phyloP scores from a whole-genome alignment of 139 green algal genomes.

The Chlorella sp. region DNA sequence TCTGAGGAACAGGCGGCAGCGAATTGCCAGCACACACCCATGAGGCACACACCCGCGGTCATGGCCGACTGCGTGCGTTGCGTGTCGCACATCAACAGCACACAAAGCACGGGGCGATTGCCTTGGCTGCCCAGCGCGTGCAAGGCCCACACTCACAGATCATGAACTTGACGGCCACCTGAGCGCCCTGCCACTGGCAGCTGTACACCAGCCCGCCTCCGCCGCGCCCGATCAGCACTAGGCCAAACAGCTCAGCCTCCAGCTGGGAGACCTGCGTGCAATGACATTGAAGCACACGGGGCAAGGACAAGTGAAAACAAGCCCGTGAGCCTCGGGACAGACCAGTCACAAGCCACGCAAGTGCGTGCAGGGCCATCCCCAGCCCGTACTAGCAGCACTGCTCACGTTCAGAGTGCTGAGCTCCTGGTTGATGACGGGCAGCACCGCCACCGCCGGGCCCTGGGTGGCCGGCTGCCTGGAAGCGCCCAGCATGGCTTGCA shows the following conservation, averaged over 20 bases:
- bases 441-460: too few relatives aligned
- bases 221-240: slow-evolving; percentile 3
- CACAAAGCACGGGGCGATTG: too few relatives aligned
- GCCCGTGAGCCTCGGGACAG: not conserved
- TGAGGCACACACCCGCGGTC: too few relatives aligned
- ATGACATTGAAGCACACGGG: not conserved
- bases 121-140: not conserved
- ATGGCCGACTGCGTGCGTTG: too few relatives aligned
- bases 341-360: not conserved
- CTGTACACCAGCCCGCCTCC: slow-evolving; percentile 1
- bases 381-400: not conserved
- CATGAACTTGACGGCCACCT: slow-evolving; percentile 6
- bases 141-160: not conserved
- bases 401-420: not conserved
- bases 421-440: not conserved
- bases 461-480: not conserved
- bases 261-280: not conserved
- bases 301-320: not conserved
- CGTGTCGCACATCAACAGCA: too few relatives aligned
- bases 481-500: not conserved
- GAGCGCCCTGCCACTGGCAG: not conserved
- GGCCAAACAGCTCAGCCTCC: not conserved
- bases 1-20: too few relatives aligned
- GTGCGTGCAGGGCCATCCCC: not conserved
- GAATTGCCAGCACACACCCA: too few relatives aligned